These are phyloP conservation scores for Brassica hybrid DNA, from an alignment of 441 rosid species.

Conservation along the genomic window DNA sequence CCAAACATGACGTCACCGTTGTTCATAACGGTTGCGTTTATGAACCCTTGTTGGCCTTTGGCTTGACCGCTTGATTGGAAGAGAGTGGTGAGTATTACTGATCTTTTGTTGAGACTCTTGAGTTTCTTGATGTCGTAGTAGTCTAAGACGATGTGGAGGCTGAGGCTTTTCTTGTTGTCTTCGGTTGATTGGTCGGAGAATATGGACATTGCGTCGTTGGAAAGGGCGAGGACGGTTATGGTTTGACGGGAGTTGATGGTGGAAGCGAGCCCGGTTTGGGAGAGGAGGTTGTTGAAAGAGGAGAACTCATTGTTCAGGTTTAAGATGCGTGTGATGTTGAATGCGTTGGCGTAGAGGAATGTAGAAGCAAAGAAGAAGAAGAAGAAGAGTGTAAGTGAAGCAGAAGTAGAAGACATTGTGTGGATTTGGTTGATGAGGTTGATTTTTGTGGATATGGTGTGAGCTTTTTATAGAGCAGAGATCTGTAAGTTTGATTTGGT, in stretches of 20 bases:
- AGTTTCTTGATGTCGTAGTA: constrained; percentile 34
- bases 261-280: constrained; percentile 37
- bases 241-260: no score
- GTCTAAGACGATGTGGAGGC: constrained; percentile 36
- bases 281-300: constrained; percentile 29
- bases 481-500: not conserved
- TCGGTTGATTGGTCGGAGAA: constrained; percentile 12
- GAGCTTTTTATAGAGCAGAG: constrained; percentile 23
- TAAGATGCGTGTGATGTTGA: constrained; percentile 40
- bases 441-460: not conserved
- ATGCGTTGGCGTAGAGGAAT: constrained; percentile 28
- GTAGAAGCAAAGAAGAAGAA: constrained; percentile 26
- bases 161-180: constrained; percentile 32
- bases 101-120: constrained; percentile 19
- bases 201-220: constrained; percentile 21
- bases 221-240: constrained; percentile 35
- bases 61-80: constrained; percentile 38
- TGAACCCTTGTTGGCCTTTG: constrained; percentile 36
- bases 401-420: constrained; percentile 33
- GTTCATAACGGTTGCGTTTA: constrained; percentile 27
- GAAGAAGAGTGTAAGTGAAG: no score
- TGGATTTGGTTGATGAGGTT: not conserved
- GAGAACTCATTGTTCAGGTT: constrained; percentile 29
- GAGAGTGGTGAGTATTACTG: constrained; percentile 32
- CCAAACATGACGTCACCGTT: constrained; percentile 33